Conservation (phyloP, 805 yeast genomes). For the Kodamaea lidongshanica region DNA sequence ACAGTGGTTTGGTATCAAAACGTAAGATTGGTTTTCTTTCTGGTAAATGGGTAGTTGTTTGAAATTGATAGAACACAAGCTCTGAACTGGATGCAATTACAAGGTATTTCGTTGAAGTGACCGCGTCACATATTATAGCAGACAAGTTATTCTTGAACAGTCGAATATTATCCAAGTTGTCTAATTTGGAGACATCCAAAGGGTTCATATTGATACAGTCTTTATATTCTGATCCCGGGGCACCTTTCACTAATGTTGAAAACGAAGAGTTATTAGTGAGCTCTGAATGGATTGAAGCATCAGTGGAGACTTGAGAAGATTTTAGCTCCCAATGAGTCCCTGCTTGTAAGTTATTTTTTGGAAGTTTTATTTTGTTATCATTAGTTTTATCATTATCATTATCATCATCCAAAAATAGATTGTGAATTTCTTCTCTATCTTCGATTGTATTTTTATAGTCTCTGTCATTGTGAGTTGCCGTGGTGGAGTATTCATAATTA, state of each 20-base stretch:
- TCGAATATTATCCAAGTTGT: constrained; percentile 20
- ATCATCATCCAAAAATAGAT: too few species aligned
- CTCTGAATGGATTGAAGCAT: constrained; percentile 10
- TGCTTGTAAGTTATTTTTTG: constrained; percentile 24
- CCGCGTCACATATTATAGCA: constrained; percentile 16
- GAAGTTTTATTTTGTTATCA: too few species aligned
- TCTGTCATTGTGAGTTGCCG: too few species aligned
- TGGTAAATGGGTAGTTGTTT: constrained; percentile 23
- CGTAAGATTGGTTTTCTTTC: constrained; percentile 18
- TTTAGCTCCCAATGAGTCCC: constrained; percentile 26
- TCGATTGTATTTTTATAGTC: too few species aligned
- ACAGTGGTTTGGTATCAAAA: constrained; percentile 38
- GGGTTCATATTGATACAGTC: constrained; percentile 25
- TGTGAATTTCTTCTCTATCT: too few species aligned
- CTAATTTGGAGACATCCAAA: constrained; percentile 17
- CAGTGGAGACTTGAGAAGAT: neutral
- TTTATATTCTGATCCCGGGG: constrained; percentile 33
- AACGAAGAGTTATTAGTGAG: constrained; percentile 12
- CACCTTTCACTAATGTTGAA: constrained; percentile 15
- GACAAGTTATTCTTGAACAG: constrained; percentile 39
- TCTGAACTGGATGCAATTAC: constrained; percentile 31
- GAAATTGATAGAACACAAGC: constrained; percentile 29
- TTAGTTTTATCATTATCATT: too few species aligned
- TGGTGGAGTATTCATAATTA: constrained; percentile 11
- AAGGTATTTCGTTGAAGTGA: constrained; percentile 15